A percentile compares a stretch with the other conserved stretches of the same genome.
Evolutionary conservation across 2,329 filamentous ascomycete species (phyloP).

Genomic region (Aspergillus puulaauensis): DNA sequence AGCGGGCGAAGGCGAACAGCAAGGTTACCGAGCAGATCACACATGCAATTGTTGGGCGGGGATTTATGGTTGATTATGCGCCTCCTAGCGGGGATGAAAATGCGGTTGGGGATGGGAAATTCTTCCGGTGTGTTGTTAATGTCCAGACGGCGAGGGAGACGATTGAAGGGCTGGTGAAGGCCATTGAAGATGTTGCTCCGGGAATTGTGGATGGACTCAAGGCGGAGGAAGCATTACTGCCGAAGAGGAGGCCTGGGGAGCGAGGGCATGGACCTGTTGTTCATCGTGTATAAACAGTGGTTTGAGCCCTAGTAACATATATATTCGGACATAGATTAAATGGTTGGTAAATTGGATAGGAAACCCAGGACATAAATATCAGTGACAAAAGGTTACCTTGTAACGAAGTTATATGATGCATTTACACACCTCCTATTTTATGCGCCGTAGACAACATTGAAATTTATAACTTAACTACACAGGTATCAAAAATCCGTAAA

Average conservation of each 20-base stretch:
- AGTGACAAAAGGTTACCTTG: not conserved
- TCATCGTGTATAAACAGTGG: conserved; percentile 12
- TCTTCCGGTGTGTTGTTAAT: conserved; percentile 70
- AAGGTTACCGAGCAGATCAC: conserved; percentile 57
- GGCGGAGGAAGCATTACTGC: conserved; percentile 10
- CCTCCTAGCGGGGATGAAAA: conserved; percentile 49
- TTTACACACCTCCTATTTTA: not conserved
- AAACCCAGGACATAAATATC: not conserved
- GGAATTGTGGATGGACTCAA: conserved; percentile 32
- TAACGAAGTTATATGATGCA: not conserved
- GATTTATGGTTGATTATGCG: conserved; percentile 70
- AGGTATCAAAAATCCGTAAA: not conserved
- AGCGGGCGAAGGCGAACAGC: conserved; percentile 51
- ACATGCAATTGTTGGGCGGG: conserved; percentile 54
- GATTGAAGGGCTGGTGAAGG: conserved; percentile 61
- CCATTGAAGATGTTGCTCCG: conserved; percentile 53
- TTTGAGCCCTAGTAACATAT: not conserved
- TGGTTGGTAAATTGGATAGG: not conserved
- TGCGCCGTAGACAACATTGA: not conserved
- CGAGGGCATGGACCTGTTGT: conserved; percentile 37
- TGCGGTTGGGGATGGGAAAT: conserved; percentile 58
- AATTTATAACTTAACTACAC: not conserved
- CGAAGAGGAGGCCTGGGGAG: conserved; percentile 30
- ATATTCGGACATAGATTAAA: not conserved
- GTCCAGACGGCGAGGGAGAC: conserved; percentile 59